A percentile compares a stretch with the other conserved stretches of the same genome.
phyloP scores from a whole-genome alignment of 2,329 filamentous ascomycete species.

The Colletotrichum brevisporum region DNA sequence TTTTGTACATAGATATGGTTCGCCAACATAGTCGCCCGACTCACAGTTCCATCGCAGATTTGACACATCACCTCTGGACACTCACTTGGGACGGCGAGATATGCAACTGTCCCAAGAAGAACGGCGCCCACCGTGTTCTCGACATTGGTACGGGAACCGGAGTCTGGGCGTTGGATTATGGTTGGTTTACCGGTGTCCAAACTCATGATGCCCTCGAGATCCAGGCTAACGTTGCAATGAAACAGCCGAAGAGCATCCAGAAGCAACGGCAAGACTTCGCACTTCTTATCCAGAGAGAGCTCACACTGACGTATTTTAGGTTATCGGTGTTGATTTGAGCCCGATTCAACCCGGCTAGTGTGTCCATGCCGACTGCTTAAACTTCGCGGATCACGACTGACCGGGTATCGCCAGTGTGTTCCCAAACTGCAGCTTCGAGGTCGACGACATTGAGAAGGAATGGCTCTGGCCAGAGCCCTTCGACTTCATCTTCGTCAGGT shows the following conservation, averaged over 20 bases:
- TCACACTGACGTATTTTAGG: conserved; percentile 13
- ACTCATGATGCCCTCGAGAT: neutral
- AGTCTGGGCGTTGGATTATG: conserved; percentile 39
- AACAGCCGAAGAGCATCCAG: conserved; percentile 49
- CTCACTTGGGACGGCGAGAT: conserved; percentile 5
- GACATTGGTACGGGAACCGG: conserved; percentile 24
- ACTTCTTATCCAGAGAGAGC: no score
- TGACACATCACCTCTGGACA: conserved; percentile 9
- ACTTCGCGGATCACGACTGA: no score
- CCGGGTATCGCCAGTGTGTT: conserved; percentile 43
- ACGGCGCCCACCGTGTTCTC: conserved; percentile 11
- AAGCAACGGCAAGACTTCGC: conserved; percentile 43
- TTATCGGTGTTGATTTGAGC: conserved; percentile 50
- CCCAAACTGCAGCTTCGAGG: conserved; percentile 61
- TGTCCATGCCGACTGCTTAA: neutral
- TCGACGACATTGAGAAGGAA: conserved; percentile 52
- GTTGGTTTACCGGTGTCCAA: conserved; percentile 15
- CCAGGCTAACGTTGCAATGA: no score
- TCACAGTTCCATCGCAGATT: neutral
- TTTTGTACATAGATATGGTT: neutral
- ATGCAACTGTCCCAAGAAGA: conserved; percentile 18
- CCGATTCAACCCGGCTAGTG: conserved; percentile 51
- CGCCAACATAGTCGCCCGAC: neutral
- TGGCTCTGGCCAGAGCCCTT: conserved; percentile 51
- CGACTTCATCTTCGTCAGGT: conserved; percentile 46